Conservation (phyloP, 2,329 filamentous ascomycete species). For the Colletotrichum sp. region DNA sequence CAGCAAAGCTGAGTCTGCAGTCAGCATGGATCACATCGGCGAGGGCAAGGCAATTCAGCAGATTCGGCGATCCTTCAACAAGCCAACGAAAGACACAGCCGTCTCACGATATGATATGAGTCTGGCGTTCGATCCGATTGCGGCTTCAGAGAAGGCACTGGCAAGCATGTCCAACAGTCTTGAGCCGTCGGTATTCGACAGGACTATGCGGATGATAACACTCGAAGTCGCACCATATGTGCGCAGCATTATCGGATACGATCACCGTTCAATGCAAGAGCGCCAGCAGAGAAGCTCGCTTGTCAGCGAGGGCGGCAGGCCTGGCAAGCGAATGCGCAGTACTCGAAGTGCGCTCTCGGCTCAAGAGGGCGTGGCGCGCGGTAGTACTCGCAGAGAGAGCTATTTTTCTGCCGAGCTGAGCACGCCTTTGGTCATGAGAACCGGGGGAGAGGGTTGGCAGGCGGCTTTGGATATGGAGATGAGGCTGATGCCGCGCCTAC, state of each 20-base stretch:
- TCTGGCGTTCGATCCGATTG: conserved; percentile 66
- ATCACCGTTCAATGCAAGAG: conserved; percentile 72
- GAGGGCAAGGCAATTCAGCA: conserved; percentile 37
- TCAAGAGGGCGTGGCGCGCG: conserved; percentile 74
- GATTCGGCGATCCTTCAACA: conserved; percentile 42
- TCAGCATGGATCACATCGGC: conserved; percentile 25
- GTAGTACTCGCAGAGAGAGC: conserved; percentile 69
- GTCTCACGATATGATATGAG: conserved; percentile 59
- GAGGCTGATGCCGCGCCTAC: background rate
- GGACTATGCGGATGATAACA: conserved; percentile 67
- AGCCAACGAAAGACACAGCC: conserved; percentile 21
- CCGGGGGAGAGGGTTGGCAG: conserved; percentile 55
- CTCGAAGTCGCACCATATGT: conserved; percentile 89
- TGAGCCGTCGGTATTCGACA: conserved; percentile 78
- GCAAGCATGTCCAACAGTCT: conserved; percentile 46
- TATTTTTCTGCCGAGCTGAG: conserved; percentile 74
- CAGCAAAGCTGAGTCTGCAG: background rate
- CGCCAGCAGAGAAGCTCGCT: conserved; percentile 64
- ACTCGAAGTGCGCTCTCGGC: conserved; percentile 80
- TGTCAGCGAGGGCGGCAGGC: conserved; percentile 60
- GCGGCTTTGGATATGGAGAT: conserved; percentile 22
- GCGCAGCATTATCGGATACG: conserved; percentile 82
- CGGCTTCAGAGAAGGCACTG: conserved; percentile 50
- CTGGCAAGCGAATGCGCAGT: conserved; percentile 62
- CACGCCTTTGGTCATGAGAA: conserved; percentile 67